Conservation (phyloP, 306 rosid species). For the cucumber (Cucumis sativus) region DNA sequence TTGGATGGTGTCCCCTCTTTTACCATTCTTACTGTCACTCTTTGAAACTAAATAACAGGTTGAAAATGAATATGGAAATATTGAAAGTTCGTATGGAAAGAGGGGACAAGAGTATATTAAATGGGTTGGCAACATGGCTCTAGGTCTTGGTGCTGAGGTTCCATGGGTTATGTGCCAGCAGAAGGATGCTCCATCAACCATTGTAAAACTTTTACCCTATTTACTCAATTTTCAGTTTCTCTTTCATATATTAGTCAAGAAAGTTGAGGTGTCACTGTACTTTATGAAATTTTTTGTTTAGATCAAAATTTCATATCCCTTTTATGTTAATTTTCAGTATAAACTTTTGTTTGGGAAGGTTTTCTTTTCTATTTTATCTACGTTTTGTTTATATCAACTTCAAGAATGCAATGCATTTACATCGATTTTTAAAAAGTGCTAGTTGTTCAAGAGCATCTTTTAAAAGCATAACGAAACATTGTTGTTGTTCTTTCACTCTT, state of each 20-base stretch:
- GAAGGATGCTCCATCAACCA: slow-evolving; percentile 69
- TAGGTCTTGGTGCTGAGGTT: slow-evolving; percentile 81
- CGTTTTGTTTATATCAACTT: neutral
- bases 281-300: neutral
- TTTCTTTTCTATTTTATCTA: neutral
- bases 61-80: slow-evolving; percentile 94
- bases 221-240: neutral
- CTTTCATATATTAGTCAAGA: neutral
- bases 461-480: neutral
- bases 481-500: neutral
- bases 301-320: neutral
- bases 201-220: slow-evolving; percentile 37
- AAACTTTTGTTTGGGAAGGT: neutral
- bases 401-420: neutral
- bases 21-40: neutral
- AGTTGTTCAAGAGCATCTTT: neutral
- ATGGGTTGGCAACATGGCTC: slow-evolving; percentile 95
- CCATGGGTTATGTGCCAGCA: slow-evolving; percentile 99
- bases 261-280: neutral
- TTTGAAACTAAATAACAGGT: slow-evolving; percentile 38
- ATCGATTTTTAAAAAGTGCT: neutral
- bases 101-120: slow-evolving; percentile 74
- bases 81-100: slow-evolving; percentile 62
- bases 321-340: neutral
- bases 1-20: neutral